Evolutionary conservation across 2,329 filamentous ascomycete genomes (phyloP).

Genomic region (Cercospora berteroae): DNA sequence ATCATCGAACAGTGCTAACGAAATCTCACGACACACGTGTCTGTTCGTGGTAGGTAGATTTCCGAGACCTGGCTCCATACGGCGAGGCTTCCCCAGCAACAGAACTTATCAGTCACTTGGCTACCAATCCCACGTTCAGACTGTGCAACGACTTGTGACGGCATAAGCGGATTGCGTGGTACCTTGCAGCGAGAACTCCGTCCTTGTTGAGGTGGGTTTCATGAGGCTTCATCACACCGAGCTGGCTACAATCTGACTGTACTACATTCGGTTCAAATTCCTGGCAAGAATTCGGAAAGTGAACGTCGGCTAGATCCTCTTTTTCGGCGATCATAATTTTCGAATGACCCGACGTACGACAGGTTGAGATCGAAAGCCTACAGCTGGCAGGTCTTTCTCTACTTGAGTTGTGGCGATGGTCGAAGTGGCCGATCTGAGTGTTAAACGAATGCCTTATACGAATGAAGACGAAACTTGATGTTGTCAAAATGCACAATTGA

Average conservation of each 20-base stretch:
- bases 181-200: neutral
- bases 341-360: neutral
- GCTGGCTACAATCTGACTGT: neutral
- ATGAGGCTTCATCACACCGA: neutral
- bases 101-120: neutral
- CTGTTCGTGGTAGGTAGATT: neutral
- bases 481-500: neutral
- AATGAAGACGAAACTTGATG: neutral
- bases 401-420: neutral
- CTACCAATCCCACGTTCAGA: neutral
- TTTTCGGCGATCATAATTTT: neutral
- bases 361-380: neutral
- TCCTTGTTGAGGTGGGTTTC: neutral
- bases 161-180: neutral
- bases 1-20: neutral
- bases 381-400: neutral
- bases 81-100: neutral
- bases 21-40: neutral
- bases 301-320: neutral
- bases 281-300: neutral
- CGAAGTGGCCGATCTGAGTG: neutral
- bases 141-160: neutral
- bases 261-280: neutral
- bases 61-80: neutral
- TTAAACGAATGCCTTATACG: neutral